Evolutionary conservation across 2,329 filamentous ascomycete genomes (phyloP), one percentile per base, ranked within the genome.

Genomic region (Cephalotrichum gorgonifer): DNA sequence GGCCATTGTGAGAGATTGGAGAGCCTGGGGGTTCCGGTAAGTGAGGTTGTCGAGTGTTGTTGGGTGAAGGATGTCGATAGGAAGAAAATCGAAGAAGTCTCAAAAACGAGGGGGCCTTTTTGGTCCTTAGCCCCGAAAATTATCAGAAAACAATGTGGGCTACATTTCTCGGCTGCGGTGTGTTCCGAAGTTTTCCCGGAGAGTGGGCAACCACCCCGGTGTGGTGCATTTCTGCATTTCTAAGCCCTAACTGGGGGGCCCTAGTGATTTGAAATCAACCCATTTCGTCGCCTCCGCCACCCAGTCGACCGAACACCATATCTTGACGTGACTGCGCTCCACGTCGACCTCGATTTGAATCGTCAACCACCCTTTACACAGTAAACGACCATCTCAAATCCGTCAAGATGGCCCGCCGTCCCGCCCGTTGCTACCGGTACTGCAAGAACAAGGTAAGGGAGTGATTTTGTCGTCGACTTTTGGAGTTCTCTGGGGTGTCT

Each of bases 361-460:
- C 45, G 39, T 28, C 30, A 49, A 60, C 57, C 55, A 60, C 59
- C 57, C n/a, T n/a, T n/a, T 62, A 61, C 63, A 63, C 51, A 61
- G 64, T 56, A 35, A 39, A 15, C 46, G 46, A 43, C 63, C 57
- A 63, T 62, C 60, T 63, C 59, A 60, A 54, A 60, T 60, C 78
- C 75, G 81, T 84, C 85, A 90, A 85, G 80, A 98, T 98, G 93
- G 93, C 93, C 70, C 89, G 93, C 76, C 89, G 93, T 86, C 93
- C 93, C 70, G 93, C 93, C 70, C 87, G 93, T 81, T 98, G 93
- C 81, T 98, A 95, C 84, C 86, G 93, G 71, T 98, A 98, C 87
- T 98, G 93, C 90, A 98, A 98, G 88, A 98, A 97, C 86, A 96
- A 96, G 89, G 89, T 95, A 71, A 76, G 85, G 74, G 56, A 45